phyloP scores from a whole-genome alignment of 495 filamentous ascomycete genomes.

The Penicillium nucicola region DNA sequence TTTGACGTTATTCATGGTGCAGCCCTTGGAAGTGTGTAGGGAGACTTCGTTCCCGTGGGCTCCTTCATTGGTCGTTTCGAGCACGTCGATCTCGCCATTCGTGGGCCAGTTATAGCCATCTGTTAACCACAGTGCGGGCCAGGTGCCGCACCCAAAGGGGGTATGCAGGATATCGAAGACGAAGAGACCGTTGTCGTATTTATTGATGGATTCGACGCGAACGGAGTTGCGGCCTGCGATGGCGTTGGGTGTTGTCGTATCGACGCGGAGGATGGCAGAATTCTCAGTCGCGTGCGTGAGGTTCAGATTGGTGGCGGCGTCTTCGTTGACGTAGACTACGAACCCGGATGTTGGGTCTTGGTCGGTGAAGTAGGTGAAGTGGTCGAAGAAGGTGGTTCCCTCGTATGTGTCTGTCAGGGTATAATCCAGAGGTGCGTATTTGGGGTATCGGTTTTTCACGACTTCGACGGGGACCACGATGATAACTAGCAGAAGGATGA shows the following conservation, averaged over 20 bases:
- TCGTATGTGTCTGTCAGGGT: conserved; percentile 49
- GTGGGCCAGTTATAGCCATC: conserved; percentile 57
- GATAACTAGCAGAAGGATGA: conserved; percentile 47
- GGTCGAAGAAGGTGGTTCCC: conserved; percentile 47
- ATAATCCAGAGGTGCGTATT: conserved; percentile 51
- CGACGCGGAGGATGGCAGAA: conserved; percentile 52
- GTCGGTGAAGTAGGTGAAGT: conserved; percentile 51
- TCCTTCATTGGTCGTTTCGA: conserved; percentile 45
- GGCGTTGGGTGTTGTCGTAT: conserved; percentile 42
- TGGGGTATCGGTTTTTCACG: conserved; percentile 48
- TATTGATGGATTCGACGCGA: conserved; percentile 49
- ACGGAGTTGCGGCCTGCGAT: conserved; percentile 49
- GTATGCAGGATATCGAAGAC: conserved; percentile 53
- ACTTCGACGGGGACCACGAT: conserved; percentile 54
- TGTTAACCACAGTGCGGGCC: conserved; percentile 63
- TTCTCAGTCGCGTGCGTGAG: conserved; percentile 47
- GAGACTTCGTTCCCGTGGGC: conserved; percentile 45
- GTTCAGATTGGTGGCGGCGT: conserved; percentile 36
- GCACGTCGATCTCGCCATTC: conserved; percentile 50
- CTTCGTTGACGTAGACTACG: conserved; percentile 40
- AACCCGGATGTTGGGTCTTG: conserved; percentile 52
- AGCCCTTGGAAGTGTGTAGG: conserved; percentile 41
- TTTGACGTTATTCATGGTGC: conserved; percentile 42
- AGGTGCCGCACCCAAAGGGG: conserved; percentile 51
- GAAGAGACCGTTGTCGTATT: conserved; percentile 51